Conservation (phyloP, 2,329 filamentous ascomycete species). For the Aspergillus spinulosporus region DNA sequence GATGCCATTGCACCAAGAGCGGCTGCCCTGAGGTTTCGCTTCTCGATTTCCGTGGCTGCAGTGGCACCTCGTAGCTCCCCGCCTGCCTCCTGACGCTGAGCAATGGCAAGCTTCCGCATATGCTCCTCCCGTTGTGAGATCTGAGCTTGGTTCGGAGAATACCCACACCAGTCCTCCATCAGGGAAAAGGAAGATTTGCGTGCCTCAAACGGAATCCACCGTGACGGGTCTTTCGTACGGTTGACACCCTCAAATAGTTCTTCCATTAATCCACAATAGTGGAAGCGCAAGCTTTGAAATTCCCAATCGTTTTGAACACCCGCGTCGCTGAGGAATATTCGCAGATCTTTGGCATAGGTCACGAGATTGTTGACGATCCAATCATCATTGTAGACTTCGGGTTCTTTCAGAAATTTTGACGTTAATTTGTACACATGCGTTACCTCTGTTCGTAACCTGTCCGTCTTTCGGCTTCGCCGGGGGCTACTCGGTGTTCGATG, state of each 20-base stretch:
- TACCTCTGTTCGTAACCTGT: slow-evolving; percentile 86
- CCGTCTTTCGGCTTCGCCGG: slow-evolving; percentile 77
- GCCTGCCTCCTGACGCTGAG: slow-evolving; percentile 70
- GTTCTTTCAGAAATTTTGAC: slow-evolving; percentile 78
- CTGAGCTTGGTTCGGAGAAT: slow-evolving; percentile 84
- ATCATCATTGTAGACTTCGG: slow-evolving; percentile 78
- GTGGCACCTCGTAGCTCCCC: slow-evolving; percentile 76
- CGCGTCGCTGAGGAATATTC: slow-evolving; percentile 90
- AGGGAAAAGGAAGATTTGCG: slow-evolving; percentile 91
- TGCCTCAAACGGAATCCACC: slow-evolving; percentile 97
- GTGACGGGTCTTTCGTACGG: slow-evolving; percentile 75
- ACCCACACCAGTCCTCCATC: slow-evolving; percentile 99
- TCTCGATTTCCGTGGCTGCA: slow-evolving; percentile 95
- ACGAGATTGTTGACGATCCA: slow-evolving; percentile 89
- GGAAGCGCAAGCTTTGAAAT: slow-evolving; percentile 84
- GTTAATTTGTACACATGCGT: slow-evolving; percentile 96
- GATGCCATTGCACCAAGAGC: slow-evolving; percentile 94
- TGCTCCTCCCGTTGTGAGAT: slow-evolving; percentile 80
- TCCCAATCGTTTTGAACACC: slow-evolving; percentile 95
- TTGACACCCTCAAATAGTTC: slow-evolving; percentile 91
- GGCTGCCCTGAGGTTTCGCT: slow-evolving; percentile 83
- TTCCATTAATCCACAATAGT: slow-evolving; percentile 93
- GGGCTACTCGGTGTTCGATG: slow-evolving; percentile 82
- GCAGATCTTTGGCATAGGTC: slow-evolving; percentile 85
- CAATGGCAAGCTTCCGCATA: slow-evolving; percentile 81